Base-by-base conservation (phyloP, 345 rosid genomes). In the Sisymbrium irio region DNA sequence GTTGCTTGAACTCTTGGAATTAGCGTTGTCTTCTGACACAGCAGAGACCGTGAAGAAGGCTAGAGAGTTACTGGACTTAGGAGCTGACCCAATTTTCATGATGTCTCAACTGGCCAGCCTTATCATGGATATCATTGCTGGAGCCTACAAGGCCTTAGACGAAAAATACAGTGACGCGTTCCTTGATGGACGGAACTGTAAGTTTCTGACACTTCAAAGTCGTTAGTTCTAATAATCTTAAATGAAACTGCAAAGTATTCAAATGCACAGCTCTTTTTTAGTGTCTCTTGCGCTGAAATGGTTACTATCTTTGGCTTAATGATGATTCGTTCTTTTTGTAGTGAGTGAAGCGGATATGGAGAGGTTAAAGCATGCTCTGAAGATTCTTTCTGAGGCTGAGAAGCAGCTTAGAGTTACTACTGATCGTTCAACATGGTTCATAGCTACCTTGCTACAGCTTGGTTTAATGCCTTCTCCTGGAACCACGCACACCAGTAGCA, bases 391-490 rank as follows among this genome's bases (percentile, higher is more conserved):
- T 1, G 96, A 91, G 70, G 88, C 99, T 13, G 96, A 91, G 88
- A 91, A 88, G 76, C 99, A 89, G 77, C 78, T 95, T 41, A 74
- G 96, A 60, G 86, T 82, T 62, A 86, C 93, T 62, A 95, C 78
- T 59, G 97, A 95, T 68, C 96, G 93, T 53, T 88, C 96, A 27
- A 95, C 97, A 37, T 95, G 99, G 99, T 88, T 95, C 82, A 89
- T 93, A 4, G 97, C 97, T 42, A 87, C 96, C 19, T 82, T 95
- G 39, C 73, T 95, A 45, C 99, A 91, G 87, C 96, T 95, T 69
- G 97, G 99, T 64, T 88, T 91, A 5, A 78, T 86, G 72, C 77
- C 90, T 83, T 91, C 97, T 47, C 87, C 88, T 17, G 92, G 89
- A 59, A 67, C 83, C 49, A 80, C 87, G 45, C 87, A 75, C 71